Evolutionary conservation across 2,329 filamentous ascomycete genomes (phyloP).

Genomic region (Aspergillus sp.): DNA sequence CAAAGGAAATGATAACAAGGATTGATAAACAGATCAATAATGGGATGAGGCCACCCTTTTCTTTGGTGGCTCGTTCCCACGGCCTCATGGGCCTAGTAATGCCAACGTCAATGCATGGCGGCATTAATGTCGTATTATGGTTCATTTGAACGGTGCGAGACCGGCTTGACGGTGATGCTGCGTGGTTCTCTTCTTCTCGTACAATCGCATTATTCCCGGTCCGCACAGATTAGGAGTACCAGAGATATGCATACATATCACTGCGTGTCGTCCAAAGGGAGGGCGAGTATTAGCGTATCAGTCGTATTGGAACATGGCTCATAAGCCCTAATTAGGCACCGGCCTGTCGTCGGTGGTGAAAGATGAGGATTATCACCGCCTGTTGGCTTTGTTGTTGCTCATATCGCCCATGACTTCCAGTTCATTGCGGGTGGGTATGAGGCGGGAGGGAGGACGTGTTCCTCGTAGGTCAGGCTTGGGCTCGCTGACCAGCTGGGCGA

Average conservation of each 20-base stretch:
- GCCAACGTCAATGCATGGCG: neutral
- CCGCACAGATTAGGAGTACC: neutral
- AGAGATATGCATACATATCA: neutral
- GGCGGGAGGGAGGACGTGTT: slow-evolving; percentile 37
- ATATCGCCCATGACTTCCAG: slow-evolving; percentile 35
- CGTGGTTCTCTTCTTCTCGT: neutral
- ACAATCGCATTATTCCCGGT: neutral
- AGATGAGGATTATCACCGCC: neutral
- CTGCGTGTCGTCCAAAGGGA: neutral
- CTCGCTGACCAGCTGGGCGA: slow-evolving; percentile 44
- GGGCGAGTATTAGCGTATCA: neutral
- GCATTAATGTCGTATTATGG: neutral
- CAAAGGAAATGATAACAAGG: neutral
- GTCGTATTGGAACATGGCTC: neutral
- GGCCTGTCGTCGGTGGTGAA: neutral
- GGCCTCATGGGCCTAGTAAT: neutral
- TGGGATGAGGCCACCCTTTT: neutral
- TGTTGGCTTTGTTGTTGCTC: neutral
- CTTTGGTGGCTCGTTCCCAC: neutral
- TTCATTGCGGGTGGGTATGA: slow-evolving; percentile 35
- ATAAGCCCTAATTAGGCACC: slow-evolving; percentile 4
- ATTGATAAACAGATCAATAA: neutral
- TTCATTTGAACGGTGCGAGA: neutral
- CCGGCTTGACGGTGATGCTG: neutral
- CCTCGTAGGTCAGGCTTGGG: slow-evolving; percentile 42